A percentile compares a stretch with the other conserved stretches of the same genome.
Conservation (phyloP, 306 rosid genomes). For the Biancaea sappan region DNA sequence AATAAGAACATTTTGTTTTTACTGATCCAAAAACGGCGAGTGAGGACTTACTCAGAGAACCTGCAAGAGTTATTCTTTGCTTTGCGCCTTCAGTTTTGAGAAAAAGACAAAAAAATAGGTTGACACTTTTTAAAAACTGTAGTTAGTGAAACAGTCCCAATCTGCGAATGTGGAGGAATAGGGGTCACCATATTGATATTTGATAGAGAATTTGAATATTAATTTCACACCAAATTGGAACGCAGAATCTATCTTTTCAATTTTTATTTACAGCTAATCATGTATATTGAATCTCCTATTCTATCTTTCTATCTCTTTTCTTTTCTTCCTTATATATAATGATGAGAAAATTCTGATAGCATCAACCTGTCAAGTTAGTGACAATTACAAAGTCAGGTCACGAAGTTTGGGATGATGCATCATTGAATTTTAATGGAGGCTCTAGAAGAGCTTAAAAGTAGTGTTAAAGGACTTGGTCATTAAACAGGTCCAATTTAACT, state of each 20-base stretch:
- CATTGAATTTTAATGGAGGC: constrained; percentile 3
- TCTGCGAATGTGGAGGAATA: constrained; percentile 49
- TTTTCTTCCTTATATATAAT: neutral
- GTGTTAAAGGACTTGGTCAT: too few relatives aligned
- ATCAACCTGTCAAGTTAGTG: too few relatives aligned
- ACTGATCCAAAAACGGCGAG: too few relatives aligned
- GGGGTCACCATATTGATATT: constrained; percentile 49
- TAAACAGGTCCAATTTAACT: too few relatives aligned
- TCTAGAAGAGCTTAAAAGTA: constrained; percentile 1
- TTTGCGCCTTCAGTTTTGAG: constrained; percentile 47
- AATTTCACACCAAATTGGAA: constrained; percentile 57
- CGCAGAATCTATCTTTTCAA: constrained; percentile 55
- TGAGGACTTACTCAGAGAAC: too few relatives aligned
- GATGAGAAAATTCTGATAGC: neutral
- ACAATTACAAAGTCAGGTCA: constrained; percentile 36
- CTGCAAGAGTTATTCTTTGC: constrained; percentile 40
- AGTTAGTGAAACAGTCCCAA: constrained; percentile 29
- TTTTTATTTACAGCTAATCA: constrained; percentile 56
- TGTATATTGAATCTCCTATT: neutral
- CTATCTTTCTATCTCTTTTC: neutral
- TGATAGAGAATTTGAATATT: constrained; percentile 71
- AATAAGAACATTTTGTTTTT: constrained; percentile 20
- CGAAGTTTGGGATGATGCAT: constrained; percentile 17
- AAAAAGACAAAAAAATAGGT: constrained; percentile 49
- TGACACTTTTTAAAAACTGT: constrained; percentile 30